Percentiles rank a stretch among this genome's conserved stretches.
These are phyloP conservation scores for Pseudogymnoascus sp. DNA, from an alignment of 2,329 filamentous ascomycete species.

Conservation along the genomic window DNA sequence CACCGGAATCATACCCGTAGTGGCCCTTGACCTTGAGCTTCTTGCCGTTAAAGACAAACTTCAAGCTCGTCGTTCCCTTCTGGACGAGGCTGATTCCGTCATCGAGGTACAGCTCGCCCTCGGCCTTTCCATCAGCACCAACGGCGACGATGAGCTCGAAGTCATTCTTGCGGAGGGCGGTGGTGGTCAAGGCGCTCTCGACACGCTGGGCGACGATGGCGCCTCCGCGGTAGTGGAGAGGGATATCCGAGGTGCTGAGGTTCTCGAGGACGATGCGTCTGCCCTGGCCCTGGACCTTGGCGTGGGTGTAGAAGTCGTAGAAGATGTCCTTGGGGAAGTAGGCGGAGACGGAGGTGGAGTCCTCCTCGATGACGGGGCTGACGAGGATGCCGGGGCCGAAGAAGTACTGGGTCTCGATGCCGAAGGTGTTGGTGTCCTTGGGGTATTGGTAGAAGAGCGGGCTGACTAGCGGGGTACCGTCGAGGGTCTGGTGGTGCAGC, in stretches of 20 bases:
- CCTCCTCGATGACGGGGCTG: conserved; percentile 39
- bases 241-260: conserved; percentile 44
- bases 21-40: conserved; percentile 42
- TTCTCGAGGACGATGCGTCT: conserved; percentile 31
- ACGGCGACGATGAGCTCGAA: conserved; percentile 68
- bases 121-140: conserved; percentile 51
- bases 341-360: conserved; percentile 35
- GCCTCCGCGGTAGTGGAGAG: conserved; percentile 60
- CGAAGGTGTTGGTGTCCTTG: conserved; percentile 37
- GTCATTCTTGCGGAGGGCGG: conserved; percentile 51
- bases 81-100: conserved; percentile 65
- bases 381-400: conserved; percentile 42
- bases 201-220: conserved; percentile 54
- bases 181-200: conserved; percentile 53
- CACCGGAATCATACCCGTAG: conserved; percentile 41
- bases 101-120: conserved; percentile 65
- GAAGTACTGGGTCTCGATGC: conserved; percentile 43
- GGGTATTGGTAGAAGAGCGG: conserved; percentile 68
- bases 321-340: conserved; percentile 44
- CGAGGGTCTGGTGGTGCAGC: conserved; percentile 49
- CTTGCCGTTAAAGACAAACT: conserved; percentile 50
- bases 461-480: conserved; percentile 58
- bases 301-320: conserved; percentile 45
- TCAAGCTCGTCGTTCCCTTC: conserved; percentile 44
- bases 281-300: conserved; percentile 35